A percentile compares a stretch with the other conserved stretches of the same genome.
Evolutionary conservation across 768 basidiomycete genomes (phyloP).

Genomic region (Cubamyces lactineus): DNA sequence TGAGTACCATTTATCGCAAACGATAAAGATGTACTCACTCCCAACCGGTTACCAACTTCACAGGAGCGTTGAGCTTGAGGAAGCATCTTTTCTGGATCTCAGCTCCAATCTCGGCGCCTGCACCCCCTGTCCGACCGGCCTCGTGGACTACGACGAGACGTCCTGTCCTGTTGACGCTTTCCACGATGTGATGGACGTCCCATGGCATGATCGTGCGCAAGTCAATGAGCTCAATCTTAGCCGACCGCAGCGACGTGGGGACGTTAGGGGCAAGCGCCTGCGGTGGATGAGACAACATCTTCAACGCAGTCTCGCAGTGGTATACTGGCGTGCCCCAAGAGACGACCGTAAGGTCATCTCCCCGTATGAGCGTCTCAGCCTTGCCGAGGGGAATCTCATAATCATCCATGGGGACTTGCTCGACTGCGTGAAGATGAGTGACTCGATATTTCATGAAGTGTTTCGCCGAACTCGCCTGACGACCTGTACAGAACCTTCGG

Average conservation of each 20-base stretch:
- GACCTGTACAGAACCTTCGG: conserved; percentile 93
- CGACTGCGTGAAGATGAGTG: conserved; percentile 51
- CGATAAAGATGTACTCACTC: conserved; percentile 64
- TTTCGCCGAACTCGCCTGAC: conserved; percentile 51
- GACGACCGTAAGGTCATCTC: conserved; percentile 85
- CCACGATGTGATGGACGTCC: conserved; percentile 79
- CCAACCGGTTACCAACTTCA: conserved; percentile 88
- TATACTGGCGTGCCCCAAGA: conserved; percentile 95
- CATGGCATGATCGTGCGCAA: conserved; percentile 87
- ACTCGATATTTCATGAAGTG: too few species aligned
- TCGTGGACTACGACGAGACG: conserved; percentile 90
- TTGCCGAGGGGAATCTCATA: conserved; percentile 81
- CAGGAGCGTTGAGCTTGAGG: conserved; percentile 84
- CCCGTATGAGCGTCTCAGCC: conserved; percentile 75
- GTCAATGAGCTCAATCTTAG: conserved; percentile 88
- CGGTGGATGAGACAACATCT: conserved; percentile 70
- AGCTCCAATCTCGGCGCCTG: conserved; percentile 90
- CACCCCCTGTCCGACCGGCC: conserved; percentile 84
- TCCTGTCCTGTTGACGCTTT: conserved; percentile 85
- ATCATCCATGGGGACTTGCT: conserved; percentile 91
- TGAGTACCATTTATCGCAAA: conserved; percentile 4
- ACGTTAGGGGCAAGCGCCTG: conserved; percentile 63
- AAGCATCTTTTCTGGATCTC: conserved; percentile 90
- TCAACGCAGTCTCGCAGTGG: conserved; percentile 83
- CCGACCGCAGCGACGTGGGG: conserved; percentile 63